These are phyloP conservation scores for Mucor circinelloides DNA, from an alignment of 371 early-diverging fungal species.

Conservation along the genomic window DNA sequence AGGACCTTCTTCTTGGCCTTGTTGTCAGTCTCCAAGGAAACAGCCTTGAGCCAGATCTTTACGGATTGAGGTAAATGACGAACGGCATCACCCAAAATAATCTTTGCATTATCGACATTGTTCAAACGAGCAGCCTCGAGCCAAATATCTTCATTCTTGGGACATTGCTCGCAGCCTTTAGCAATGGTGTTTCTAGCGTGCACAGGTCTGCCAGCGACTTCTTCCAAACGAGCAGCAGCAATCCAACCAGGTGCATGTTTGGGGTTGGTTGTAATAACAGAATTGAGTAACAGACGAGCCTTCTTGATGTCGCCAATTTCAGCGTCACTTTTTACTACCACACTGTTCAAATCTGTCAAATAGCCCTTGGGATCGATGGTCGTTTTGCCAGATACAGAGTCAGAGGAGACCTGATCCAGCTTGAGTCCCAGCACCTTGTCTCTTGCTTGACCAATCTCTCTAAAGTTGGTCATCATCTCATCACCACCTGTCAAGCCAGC, in stretches of 20 bases:
- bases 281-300: slow-evolving; percentile 85
- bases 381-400: slow-evolving; percentile 78
- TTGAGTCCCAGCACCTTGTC: slow-evolving; percentile 87
- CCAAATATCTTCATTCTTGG: slow-evolving; percentile 95
- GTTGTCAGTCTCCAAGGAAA: slow-evolving; percentile 80
- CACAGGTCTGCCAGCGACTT: slow-evolving; percentile 83
- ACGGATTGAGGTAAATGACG: slow-evolving; percentile 89
- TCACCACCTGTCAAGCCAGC: slow-evolving; percentile 30
- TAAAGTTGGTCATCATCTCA: slow-evolving; percentile 83
- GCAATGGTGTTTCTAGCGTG: slow-evolving; percentile 87
- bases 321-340: slow-evolving; percentile 80
- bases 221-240: slow-evolving; percentile 96
- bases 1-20: slow-evolving; percentile 82
- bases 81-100: slow-evolving; percentile 90
- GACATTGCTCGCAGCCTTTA: slow-evolving; percentile 93
- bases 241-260: slow-evolving; percentile 98
- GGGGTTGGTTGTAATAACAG: slow-evolving; percentile 92
- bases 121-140: slow-evolving; percentile 93
- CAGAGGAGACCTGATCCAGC: slow-evolving; percentile 78
- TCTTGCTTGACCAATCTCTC: slow-evolving; percentile 93
- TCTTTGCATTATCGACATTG: slow-evolving; percentile 80
- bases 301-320: slow-evolving; percentile 95
- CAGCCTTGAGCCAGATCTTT: slow-evolving; percentile 91
- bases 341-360: slow-evolving; percentile 87
- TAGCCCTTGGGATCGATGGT: slow-evolving; percentile 95